Conservation (phyloP, 352 stramenopile genomes). For the Phytopythium vexans region DNA sequence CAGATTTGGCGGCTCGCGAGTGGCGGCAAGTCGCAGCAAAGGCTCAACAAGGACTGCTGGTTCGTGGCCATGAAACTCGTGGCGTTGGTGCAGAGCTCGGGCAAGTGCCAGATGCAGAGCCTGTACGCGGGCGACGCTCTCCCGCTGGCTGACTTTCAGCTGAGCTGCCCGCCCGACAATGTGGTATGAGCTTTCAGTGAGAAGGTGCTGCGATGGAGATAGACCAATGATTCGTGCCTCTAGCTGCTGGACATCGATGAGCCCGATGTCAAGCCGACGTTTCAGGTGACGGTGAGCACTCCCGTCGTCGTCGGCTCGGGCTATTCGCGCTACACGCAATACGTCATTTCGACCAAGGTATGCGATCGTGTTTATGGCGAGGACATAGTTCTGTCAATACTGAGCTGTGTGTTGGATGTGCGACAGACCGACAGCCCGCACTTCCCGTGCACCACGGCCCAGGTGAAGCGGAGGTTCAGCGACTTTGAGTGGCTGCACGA, state of each 20-base stretch:
- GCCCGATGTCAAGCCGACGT: constrained; percentile 52
- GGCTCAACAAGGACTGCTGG: constrained; percentile 87
- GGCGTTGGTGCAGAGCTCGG: constrained; percentile 77
- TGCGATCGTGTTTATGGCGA: neutral
- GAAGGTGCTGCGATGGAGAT: neutral
- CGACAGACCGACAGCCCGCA: constrained; percentile 57
- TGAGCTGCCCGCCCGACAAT: constrained; percentile 77
- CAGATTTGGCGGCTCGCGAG: constrained; percentile 87
- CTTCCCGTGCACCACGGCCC: constrained; percentile 61
- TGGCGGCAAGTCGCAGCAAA: constrained; percentile 84
- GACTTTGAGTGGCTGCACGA: constrained; percentile 91
- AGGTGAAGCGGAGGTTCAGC: constrained; percentile 87
- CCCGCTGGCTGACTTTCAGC: constrained; percentile 75
- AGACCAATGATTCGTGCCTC: neutral
- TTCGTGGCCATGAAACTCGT: constrained; percentile 91
- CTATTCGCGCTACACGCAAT: constrained; percentile 86
- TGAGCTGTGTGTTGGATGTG: neutral
- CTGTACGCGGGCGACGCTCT: constrained; percentile 71
- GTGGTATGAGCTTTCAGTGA: constrained; percentile 28
- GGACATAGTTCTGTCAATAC: neutral
- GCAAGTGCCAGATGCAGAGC: constrained; percentile 81
- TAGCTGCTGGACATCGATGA: constrained; percentile 52
- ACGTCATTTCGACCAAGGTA: constrained; percentile 86
- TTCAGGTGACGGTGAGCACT: constrained; percentile 74
- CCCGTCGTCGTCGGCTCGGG: constrained; percentile 74